Base-by-base conservation (phyloP, 345 rosid species). In the Streptanthus diversifolius region DNA sequence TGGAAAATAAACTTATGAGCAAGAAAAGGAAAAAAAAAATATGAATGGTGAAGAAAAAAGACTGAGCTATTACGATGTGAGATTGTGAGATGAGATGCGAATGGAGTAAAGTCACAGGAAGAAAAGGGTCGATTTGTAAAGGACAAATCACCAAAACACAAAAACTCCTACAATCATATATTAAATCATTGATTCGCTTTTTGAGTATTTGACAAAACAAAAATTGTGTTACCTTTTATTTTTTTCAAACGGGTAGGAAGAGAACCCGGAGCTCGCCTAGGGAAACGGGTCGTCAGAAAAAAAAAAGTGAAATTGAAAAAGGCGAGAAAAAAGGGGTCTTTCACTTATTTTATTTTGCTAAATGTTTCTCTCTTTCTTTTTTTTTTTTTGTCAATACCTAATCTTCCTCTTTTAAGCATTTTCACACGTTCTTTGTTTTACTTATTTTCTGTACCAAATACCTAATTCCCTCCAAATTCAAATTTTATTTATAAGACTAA, bases 181-280 rank as follows among this genome's bases (percentile, higher is more conserved):
- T 55, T 77, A 56, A 44, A 70, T 77, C 67, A 77, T 64, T 77
- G 79, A 55, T 61, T 54, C 43, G 21, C 79, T 68, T 76, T 57
- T 27, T 11, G 36, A 36, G 65, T 11, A 59, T 68, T 49, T 67
- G 60, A 63, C 71, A 70, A 75, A 76, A 9, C 12, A 14, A 62
- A 69, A 75, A 24, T 5, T 29, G 5, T 24, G 33, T 3, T 54
- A 53, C 43, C n/a, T 36, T 76, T 40, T n/a, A n/a, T n/a, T 18
- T 73, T 51, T 75, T 63, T 54, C 75, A 75, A 70, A 63, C 60
- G 75, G 60, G 65, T 22, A 70, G 63, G 61, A 67, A 68, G 60
- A 75, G 27, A 37, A 58, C 27, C 73, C 62, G 66, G 60, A 73
- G 35, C 73, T 53, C 57, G 49, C 75, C 45, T 76, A 17, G 79